Base-by-base conservation (phyloP, 2,329 filamentous ascomycete genomes). In the Colletotrichum lindemuthianum region DNA sequence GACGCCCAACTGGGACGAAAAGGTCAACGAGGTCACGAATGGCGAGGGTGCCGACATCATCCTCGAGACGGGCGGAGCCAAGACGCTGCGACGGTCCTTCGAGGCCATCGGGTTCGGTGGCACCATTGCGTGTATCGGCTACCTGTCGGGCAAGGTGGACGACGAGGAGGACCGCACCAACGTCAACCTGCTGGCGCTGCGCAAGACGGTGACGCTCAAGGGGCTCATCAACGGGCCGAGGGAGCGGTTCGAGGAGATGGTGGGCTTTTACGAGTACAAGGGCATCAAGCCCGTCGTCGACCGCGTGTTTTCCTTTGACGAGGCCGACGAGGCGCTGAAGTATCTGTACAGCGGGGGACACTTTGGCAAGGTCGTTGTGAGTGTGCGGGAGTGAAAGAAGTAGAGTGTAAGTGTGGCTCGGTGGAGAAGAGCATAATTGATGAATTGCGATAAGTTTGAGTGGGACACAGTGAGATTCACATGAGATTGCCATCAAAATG, bases 221-320 rank as follows among this genome's bases (percentile, higher is more conserved):
- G 81, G 89, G 0, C 83, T 90, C 7, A 70, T 90, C 34, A 90
- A 90, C 72, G 89, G 88, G 0, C 87, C 88, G 9, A 71, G 74
- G 59, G 79, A 82, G 51, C 73, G 79, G 45, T 81, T 87, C 61
- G 82, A 85, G 73, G 85, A 87, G 74, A 85, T 87, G 82, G 67
- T 82, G 41, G 60, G 50, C 37, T 82, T 83, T 49, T 84, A 84
- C 67, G 76, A 79, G 63, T 70, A 74, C 50, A 75, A 81, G 61
- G 55, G 72, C 65, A 82, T 86, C 44, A 75, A 72, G 53, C 83
- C 84, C 4, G 78, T 86, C 1, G 76, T 87, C 43, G 79, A 82
- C 68, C 76, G 72, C 68, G 76, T 79, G 4, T 86, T 86, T 69
- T 70, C 54, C 16, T 82, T 86, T 68, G 78, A 75, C 5, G 72